A percentile compares a stretch with the other conserved stretches of the same genome.
Conservation (phyloP, 768 basidiomycete genomes). For the Russula virescens region DNA sequence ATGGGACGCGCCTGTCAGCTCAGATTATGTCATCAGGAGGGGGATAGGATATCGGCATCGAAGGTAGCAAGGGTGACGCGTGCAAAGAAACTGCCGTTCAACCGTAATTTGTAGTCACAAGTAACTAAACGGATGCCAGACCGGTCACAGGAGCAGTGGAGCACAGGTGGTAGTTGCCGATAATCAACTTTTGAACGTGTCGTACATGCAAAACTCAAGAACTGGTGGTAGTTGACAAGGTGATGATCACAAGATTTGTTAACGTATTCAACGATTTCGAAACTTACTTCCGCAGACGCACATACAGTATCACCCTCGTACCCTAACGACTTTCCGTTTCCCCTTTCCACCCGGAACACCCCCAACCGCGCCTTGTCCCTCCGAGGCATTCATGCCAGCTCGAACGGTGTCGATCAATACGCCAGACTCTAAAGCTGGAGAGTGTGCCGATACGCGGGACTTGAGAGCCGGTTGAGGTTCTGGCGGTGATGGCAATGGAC, state of each 20-base stretch:
- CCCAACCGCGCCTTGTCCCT: conserved; percentile 13
- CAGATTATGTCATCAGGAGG: no score
- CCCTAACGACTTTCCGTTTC: conserved; percentile 24
- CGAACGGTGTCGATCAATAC: conserved; percentile 23
- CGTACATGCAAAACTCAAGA: no score
- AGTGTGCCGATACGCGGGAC: conserved; percentile 38
- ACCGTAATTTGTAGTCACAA: no score
- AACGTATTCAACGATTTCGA: conserved; percentile 8
- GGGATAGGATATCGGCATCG: no score
- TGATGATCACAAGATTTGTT: conserved; percentile 4
- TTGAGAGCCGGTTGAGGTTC: conserved; percentile 68
- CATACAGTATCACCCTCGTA: conserved; percentile 14
- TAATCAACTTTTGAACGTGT: no score
- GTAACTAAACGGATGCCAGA: no score
- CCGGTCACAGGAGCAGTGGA: no score
- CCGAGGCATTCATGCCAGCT: conserved; percentile 24
- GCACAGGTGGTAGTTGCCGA: no score
- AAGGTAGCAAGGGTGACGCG: no score
- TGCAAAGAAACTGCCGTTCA: no score
- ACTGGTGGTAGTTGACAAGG: not conserved
- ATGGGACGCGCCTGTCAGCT: no score
- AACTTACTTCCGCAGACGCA: conserved; percentile 1
- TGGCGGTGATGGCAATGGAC: conserved; percentile 63
- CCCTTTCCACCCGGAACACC: conserved; percentile 23
- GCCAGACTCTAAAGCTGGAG: conserved; percentile 22